Percentiles rank a stretch among this genome's conserved stretches.
These are phyloP conservation scores for Berkeleyomyces rouxiae DNA, from an alignment of 2,329 filamentous ascomycete species.

Conservation along the genomic window DNA sequence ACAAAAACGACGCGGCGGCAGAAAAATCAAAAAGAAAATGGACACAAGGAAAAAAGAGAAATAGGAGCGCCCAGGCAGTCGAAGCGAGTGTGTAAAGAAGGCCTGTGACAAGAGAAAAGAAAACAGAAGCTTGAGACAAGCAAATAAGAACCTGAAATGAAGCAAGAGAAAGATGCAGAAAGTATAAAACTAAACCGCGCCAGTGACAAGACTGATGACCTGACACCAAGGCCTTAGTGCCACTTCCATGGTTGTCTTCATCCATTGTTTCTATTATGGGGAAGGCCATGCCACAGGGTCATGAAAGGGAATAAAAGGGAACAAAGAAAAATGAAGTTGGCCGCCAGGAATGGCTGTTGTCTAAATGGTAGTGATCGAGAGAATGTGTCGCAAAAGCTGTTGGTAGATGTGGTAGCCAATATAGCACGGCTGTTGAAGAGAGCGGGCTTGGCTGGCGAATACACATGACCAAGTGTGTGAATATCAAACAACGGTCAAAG, in stretches of 20 bases:
- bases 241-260: neutral
- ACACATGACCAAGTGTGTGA: too few species aligned
- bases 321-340: neutral
- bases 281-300: neutral
- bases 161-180: neutral
- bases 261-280: neutral
- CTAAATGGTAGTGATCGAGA: neutral
- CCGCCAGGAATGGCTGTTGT: neutral
- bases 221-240: neutral
- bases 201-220: neutral
- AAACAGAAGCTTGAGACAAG: neutral
- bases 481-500: too few species aligned
- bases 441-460: neutral
- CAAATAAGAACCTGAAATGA: neutral
- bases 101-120: neutral
- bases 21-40: neutral
- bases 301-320: neutral
- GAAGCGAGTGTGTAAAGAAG: neutral
- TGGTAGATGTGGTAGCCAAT: neutral
- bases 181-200: neutral
- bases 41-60: slow-evolving; percentile 3
- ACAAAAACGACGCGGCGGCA: neutral
- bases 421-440: neutral
- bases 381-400: neutral
- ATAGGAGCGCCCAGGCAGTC: neutral